A percentile compares a stretch with the other conserved stretches of the same genome.
Conservation (phyloP, 176 grass and related monocot species). For the Aegilops tauschii region DNA sequence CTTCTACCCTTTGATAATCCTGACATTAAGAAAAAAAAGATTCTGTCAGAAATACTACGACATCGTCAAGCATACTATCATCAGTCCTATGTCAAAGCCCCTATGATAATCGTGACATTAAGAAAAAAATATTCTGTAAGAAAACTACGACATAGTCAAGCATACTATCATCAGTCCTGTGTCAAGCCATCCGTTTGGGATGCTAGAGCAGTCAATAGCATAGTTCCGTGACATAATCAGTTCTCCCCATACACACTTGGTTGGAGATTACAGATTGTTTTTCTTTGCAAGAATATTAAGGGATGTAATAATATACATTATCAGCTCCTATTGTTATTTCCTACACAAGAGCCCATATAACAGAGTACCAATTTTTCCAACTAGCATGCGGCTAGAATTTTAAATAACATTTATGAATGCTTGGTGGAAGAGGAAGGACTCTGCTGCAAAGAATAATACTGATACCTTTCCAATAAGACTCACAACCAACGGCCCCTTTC, state of each 20-base stretch:
- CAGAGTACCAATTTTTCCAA: not conserved
- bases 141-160: not conserved
- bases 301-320: not conserved
- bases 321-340: not conserved
- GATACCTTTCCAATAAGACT: conserved; percentile 86
- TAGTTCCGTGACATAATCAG: not conserved
- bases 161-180: not conserved
- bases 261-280: conserved; percentile 12
- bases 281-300: not conserved
- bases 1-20: conserved; percentile 56
- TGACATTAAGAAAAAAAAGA: conserved; percentile 36
- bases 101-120: conserved; percentile 59
- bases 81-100: not conserved
- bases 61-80: not conserved
- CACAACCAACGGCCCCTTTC: conserved; percentile 58
- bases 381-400: not conserved
- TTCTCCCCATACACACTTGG: not conserved
- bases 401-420: conserved; percentile 3
- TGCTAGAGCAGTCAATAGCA: not conserved
- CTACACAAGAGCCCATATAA: not conserved
- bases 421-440: not conserved
- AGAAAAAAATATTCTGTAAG: not conserved
- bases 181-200: not conserved
- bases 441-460: not conserved
- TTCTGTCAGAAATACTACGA: not conserved